phyloP scores from a whole-genome alignment of 2,329 filamentous ascomycete genomes.

The Penicillium sp. region DNA sequence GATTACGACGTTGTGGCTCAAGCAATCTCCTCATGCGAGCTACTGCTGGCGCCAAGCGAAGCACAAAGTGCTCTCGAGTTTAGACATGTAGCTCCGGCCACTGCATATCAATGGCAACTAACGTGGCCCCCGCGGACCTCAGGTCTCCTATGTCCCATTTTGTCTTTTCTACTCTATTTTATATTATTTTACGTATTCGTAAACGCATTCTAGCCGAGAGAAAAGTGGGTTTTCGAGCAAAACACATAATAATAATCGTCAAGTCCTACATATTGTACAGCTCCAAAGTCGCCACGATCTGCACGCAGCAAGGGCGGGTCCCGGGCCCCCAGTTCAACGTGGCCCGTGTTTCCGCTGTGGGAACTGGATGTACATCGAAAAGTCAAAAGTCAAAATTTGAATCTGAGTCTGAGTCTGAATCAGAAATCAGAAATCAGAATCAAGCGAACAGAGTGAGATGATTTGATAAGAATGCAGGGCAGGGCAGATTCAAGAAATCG shows the following conservation, averaged over 20 bases:
- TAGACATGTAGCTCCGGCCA: neutral
- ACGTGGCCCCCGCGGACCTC: too few relatives aligned
- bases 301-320: conserved; percentile 16
- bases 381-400: neutral
- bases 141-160: too few relatives aligned
- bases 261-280: too few relatives aligned
- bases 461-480: too few relatives aligned
- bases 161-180: too few relatives aligned
- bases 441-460: neutral
- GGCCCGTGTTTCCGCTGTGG: conserved; percentile 10
- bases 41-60: neutral
- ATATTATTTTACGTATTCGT: too few relatives aligned
- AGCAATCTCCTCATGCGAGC: neutral
- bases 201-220: neutral
- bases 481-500: neutral
- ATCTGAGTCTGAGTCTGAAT: neutral
- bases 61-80: neutral
- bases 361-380: conserved; percentile 1
- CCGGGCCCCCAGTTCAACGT: conserved; percentile 12
- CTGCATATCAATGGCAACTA: neutral
- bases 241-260: too few relatives aligned
- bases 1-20: conserved; percentile 6
- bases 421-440: neutral
- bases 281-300: conserved; percentile 5
- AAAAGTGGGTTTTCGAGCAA: too few relatives aligned